Percentiles rank a stretch among this genome's conserved stretches.
Evolutionary conservation across 345 rosid species (phyloP).

Genomic region (Arabis alpina): DNA sequence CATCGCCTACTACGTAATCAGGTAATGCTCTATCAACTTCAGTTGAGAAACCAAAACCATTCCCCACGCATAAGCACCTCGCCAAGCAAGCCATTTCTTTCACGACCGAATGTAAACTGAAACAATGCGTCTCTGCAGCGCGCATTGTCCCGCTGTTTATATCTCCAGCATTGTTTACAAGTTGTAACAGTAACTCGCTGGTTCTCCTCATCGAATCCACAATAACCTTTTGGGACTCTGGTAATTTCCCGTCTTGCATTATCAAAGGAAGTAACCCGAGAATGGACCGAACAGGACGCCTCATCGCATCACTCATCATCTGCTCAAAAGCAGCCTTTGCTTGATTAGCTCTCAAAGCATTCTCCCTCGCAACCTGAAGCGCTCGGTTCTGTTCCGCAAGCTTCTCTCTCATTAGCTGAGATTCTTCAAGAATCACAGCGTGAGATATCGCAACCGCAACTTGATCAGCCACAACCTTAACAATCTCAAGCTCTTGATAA

Average conservation of each 20-base stretch:
- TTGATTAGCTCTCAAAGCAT: constrained; percentile 85
- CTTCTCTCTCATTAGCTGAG: constrained; percentile 86
- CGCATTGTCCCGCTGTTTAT: constrained; percentile 57
- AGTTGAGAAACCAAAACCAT: constrained; percentile 68
- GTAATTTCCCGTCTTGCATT: constrained; percentile 59
- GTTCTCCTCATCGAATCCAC: constrained; percentile 76
- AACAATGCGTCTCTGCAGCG: constrained; percentile 51
- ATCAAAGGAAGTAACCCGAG: constrained; percentile 71
- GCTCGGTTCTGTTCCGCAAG: constrained; percentile 82
- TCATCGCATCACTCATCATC: constrained; percentile 87
- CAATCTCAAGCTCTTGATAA: constrained; percentile 78
- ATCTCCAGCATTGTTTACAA: constrained; percentile 77
- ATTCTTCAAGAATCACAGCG: constrained; percentile 92
- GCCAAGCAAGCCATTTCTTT: constrained; percentile 80
- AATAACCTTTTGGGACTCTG: constrained; percentile 56
- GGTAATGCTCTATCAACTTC: constrained; percentile 78
- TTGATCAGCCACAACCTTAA: constrained; percentile 93
- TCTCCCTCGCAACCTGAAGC: constrained; percentile 64
- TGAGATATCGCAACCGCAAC: constrained; percentile 96
- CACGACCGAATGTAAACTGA: constrained; percentile 61
- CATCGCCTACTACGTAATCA: constrained; percentile 75
- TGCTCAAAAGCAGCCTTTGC: constrained; percentile 78
- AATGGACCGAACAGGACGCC: constrained; percentile 78
- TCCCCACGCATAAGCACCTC: constrained; percentile 69
- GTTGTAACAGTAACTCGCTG: constrained; percentile 62